Evolutionary conservation across 2,329 filamentous ascomycete species (phyloP).

Genomic region (Fusarium sp.): DNA sequence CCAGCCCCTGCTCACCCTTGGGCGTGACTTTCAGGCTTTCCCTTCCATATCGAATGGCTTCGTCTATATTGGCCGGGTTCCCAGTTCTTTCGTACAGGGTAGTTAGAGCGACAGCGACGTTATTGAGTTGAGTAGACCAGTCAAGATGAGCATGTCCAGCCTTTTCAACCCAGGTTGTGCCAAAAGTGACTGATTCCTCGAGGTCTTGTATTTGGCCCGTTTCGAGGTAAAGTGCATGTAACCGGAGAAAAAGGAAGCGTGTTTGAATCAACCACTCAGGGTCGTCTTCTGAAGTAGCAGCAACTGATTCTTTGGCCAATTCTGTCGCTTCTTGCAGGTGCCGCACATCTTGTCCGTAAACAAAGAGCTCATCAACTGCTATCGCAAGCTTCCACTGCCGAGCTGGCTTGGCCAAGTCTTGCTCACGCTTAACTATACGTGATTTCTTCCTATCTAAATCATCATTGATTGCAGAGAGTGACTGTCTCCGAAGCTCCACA

Average conservation of each 20-base stretch:
- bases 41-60: background rate
- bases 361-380: background rate
- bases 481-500: background rate
- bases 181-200: background rate
- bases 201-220: accelerated
- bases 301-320: background rate
- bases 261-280: background rate
- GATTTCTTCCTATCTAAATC: accelerated
- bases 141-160: background rate
- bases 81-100: background rate
- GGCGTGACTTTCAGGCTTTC: background rate
- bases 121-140: background rate
- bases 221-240: background rate
- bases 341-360: accelerated
- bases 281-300: background rate
- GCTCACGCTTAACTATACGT: background rate
- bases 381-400: background rate
- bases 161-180: background rate
- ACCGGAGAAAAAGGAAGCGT: background rate
- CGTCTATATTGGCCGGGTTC: background rate
- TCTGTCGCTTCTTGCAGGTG: background rate
- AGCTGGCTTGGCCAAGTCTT: background rate
- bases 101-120: background rate
- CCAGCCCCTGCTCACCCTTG: background rate
- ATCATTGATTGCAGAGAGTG: background rate